A percentile compares a stretch with the other conserved stretches of the same genome.
These are phyloP conservation scores for Betula pendula DNA, from an alignment of 306 rosid species.

Conservation along the genomic window DNA sequence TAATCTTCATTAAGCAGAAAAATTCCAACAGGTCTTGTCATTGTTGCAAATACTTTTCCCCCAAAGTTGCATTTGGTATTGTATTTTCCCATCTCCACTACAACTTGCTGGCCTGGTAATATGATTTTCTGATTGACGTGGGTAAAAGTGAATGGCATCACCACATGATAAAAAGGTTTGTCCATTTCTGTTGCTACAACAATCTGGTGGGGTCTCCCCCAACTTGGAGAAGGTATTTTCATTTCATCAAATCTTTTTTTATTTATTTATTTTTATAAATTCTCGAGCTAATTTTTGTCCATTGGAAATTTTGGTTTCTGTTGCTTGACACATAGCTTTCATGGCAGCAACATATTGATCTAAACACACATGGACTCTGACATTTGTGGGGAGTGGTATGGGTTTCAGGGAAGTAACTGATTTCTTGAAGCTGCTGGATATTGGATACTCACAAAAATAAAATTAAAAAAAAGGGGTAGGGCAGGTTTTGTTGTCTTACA, in stretches of 20 bases:
- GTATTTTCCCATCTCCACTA: constrained; percentile 49
- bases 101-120: constrained; percentile 33
- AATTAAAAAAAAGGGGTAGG: constrained; percentile 30
- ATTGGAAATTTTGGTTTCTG: too few relatives aligned
- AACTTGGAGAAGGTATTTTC: too few relatives aligned
- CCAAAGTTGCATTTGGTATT: constrained; percentile 29
- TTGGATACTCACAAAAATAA: background rate
- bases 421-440: constrained; percentile 28
- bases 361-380: constrained; percentile 69
- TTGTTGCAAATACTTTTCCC: constrained; percentile 27
- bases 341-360: constrained; percentile 44
- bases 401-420: constrained; percentile 42
- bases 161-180: constrained; percentile 37
- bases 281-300: too few relatives aligned
- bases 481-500: constrained; percentile 34
- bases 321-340: constrained; percentile 52
- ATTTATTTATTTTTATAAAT: too few relatives aligned
- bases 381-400: constrained; percentile 44
- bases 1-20: constrained; percentile 39
- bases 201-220: constrained; percentile 27
- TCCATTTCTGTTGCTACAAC: constrained; percentile 29
- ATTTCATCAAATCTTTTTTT: too few relatives aligned
- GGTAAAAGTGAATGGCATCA: constrained; percentile 29
- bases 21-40: constrained; percentile 44
- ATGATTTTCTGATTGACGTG: constrained; percentile 36